Evolutionary conservation across 441 rosid species (phyloP).

Genomic region (Flueggea neowawraea): DNA sequence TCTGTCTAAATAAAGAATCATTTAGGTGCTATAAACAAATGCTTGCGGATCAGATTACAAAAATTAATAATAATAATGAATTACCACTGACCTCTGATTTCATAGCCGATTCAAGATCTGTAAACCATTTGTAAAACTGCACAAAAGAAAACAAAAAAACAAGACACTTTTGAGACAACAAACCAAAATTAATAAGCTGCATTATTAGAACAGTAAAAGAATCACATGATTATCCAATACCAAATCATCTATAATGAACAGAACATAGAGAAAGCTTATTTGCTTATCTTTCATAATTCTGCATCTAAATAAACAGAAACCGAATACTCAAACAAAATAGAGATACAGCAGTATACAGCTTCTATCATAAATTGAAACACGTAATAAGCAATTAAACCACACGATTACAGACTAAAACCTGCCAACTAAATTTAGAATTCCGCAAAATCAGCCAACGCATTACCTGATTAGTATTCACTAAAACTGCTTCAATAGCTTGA

Average conservation of each 20-base stretch:
- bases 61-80: neutral
- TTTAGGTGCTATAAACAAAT: neutral
- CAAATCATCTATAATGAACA: too few relatives aligned
- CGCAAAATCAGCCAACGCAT: neutral
- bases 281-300: too few relatives aligned
- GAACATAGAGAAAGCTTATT: too few relatives aligned
- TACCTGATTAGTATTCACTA: conserved; percentile 91
- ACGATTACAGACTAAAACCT: neutral
- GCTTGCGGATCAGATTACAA: neutral
- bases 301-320: too few relatives aligned
- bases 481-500: conserved; percentile 72
- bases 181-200: neutral
- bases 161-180: neutral
- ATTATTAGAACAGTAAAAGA: neutral
- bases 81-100: conserved; percentile 86
- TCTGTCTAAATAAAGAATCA: conserved; percentile 53
- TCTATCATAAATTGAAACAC: neutral
- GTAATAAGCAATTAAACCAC: too few relatives aligned
- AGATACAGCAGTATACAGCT: too few relatives aligned
- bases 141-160: neutral
- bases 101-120: conserved; percentile 98
- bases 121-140: conserved; percentile 97
- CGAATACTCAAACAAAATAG: too few relatives aligned
- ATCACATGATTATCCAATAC: neutral
- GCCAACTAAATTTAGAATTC: neutral